Conservation (phyloP, 805 yeast species). For the Schwanniomyces occidentalis region DNA sequence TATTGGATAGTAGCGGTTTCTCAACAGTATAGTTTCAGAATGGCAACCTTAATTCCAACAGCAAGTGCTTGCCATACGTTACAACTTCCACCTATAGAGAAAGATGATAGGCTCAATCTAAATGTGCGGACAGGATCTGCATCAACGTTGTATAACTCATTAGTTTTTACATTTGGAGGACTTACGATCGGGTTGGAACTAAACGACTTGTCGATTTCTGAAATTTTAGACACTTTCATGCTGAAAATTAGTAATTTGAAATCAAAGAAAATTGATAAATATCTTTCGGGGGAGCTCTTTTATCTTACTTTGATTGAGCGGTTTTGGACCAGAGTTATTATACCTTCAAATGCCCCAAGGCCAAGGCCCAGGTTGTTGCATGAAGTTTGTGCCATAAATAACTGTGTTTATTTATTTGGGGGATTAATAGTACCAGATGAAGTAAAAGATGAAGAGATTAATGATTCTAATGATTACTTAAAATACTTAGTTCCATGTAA, state of each 20-base stretch:
- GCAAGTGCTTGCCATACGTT: constrained; percentile 60
- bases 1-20: not conserved
- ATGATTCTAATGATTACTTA: not conserved
- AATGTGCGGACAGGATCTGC: constrained; percentile 72
- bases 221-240: constrained; percentile 39
- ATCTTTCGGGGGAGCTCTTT: constrained; percentile 65
- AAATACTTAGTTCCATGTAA: constrained; percentile 48
- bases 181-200: constrained; percentile 57
- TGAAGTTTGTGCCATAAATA: constrained; percentile 51
- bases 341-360: constrained; percentile 17
- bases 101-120: constrained; percentile 54
- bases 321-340: constrained; percentile 50
- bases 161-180: constrained; percentile 70
- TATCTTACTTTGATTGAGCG: constrained; percentile 59
- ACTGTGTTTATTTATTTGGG: constrained; percentile 61
- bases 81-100: constrained; percentile 53
- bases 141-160: constrained; percentile 54
- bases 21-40: constrained; percentile 16
- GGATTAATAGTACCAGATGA: constrained; percentile 49
- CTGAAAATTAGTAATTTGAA: constrained; percentile 28
- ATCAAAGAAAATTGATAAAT: constrained; percentile 27
- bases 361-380: constrained; percentile 59
- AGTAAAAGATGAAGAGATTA: constrained; percentile 14
- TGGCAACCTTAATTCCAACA: constrained; percentile 67
- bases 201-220: constrained; percentile 36